Evolutionary conservation across 148 eudicot genomes (phyloP).

Genomic region (Rhododendron griersonianum): DNA sequence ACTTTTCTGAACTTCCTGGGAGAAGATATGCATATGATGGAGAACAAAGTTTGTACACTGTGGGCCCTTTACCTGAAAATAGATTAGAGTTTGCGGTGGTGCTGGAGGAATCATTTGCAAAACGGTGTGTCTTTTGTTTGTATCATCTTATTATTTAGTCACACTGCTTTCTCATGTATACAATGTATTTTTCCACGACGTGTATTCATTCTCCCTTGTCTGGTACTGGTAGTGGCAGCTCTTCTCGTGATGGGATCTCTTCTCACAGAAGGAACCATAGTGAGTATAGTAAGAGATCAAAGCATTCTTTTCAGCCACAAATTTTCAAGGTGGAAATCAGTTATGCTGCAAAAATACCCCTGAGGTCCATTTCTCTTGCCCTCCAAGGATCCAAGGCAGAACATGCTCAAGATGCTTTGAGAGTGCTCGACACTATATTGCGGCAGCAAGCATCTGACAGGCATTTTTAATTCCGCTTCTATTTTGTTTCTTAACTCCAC

Average conservation of each 20-base stretch:
- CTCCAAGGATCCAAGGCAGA: conserved; percentile 39
- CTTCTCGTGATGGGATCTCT: conserved; percentile 6
- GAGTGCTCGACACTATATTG: conserved; percentile 17
- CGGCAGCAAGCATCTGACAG: no score
- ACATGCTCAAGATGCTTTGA: conserved; percentile 45
- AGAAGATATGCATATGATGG: no score
- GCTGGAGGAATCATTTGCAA: background rate
- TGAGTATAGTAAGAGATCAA: conserved; percentile 55
- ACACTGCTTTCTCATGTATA: background rate
- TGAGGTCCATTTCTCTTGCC: conserved; percentile 33
- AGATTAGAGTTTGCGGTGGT: no score
- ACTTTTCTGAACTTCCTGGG: no score
- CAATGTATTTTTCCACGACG: background rate
- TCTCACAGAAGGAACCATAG: conserved; percentile 16
- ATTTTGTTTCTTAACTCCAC: no score
- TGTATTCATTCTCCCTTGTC: background rate
- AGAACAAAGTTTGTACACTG: no score
- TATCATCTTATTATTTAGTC: background rate
- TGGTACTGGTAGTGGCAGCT: conserved; percentile 24
- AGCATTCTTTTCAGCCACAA: conserved; percentile 42
- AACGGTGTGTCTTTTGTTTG: conserved; percentile 33
- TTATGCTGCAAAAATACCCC: conserved; percentile 45
- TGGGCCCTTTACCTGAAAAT: no score
- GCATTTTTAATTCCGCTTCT: no score
- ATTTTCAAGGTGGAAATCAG: conserved; percentile 59